phyloP scores from a whole-genome alignment of 2,329 filamentous ascomycete species.

The Arthroderma sp. region DNA sequence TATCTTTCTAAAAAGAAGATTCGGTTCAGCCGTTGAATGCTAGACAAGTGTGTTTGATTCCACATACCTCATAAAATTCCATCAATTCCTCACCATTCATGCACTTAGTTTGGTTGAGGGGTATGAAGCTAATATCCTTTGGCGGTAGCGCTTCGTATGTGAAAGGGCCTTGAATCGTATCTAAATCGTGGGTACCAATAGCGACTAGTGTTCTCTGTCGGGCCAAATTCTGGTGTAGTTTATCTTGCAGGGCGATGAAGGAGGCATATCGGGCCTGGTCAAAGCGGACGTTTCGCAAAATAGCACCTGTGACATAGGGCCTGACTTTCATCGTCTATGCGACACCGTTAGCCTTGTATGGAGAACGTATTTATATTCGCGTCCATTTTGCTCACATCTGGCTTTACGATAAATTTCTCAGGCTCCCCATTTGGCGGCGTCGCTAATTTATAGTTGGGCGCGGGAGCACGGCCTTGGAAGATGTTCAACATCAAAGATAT shows the following conservation, averaged over 20 bases:
- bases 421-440: slow-evolving; percentile 60
- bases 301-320: slow-evolving; percentile 77
- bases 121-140: slow-evolving; percentile 81
- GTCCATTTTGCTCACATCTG: slow-evolving; percentile 35
- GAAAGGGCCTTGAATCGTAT: slow-evolving; percentile 88
- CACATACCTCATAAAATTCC: slow-evolving; percentile 64
- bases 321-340: slow-evolving; percentile 61
- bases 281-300: slow-evolving; percentile 84
- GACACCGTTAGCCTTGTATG: slow-evolving; percentile 11
- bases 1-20: slow-evolving; percentile 49
- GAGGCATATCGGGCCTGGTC: slow-evolving; percentile 84
- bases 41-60: not conserved
- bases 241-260: slow-evolving; percentile 96
- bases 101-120: slow-evolving; percentile 79
- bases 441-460: slow-evolving; percentile 68
- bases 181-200: slow-evolving; percentile 92
- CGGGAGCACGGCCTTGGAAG: slow-evolving; percentile 62
- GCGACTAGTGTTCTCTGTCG: slow-evolving; percentile 87
- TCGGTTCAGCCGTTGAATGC: not conserved
- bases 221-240: slow-evolving; percentile 91
- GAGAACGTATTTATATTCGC: not conserved
- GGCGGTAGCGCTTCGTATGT: slow-evolving; percentile 87
- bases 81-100: slow-evolving; percentile 85
- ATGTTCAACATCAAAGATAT: slow-evolving; percentile 93
- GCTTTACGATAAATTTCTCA: slow-evolving; percentile 66